These are phyloP conservation scores for Penicillium paxilli DNA, from an alignment of 495 filamentous ascomycete species.

Conservation along the genomic window DNA sequence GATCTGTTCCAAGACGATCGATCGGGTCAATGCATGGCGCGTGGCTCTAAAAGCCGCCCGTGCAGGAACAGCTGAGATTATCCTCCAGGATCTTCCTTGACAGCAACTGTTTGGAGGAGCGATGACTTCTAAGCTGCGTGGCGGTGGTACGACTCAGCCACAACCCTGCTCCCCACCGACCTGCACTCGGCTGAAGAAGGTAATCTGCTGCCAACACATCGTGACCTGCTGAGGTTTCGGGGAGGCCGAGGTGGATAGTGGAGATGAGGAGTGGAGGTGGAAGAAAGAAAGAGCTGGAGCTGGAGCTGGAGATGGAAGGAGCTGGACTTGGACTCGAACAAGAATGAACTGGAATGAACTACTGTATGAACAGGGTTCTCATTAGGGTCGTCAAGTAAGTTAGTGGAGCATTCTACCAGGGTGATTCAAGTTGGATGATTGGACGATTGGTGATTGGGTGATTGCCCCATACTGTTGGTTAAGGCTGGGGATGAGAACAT, in stretches of 20 bases:
- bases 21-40: constrained; percentile 14
- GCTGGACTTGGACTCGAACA: not conserved
- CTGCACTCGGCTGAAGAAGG: constrained; percentile 22
- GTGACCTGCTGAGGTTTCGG: not conserved
- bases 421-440: too few relatives aligned
- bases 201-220: constrained; percentile 2
- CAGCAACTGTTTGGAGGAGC: constrained; percentile 3
- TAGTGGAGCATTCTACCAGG: too few relatives aligned
- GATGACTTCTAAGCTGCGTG: constrained; percentile 1
- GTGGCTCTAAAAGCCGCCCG: constrained; percentile 8
- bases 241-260: not conserved
- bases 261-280: not conserved
- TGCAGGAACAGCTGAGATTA: constrained; percentile 9
- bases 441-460: too few relatives aligned
- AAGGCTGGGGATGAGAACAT: too few relatives aligned
- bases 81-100: constrained; percentile 17
- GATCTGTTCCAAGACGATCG: constrained; percentile 16
- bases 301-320: not conserved
- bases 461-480: too few relatives aligned
- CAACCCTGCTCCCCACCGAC: constrained; percentile 2
- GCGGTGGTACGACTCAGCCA: constrained; percentile 21
- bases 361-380: not conserved
- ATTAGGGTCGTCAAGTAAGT: too few relatives aligned
- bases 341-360: not conserved
- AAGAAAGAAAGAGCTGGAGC: not conserved